These are phyloP conservation scores for Cutaneotrichosporon mucoides DNA, from an alignment of 1,284 basidiomycete genomes.

Conservation along the genomic window DNA sequence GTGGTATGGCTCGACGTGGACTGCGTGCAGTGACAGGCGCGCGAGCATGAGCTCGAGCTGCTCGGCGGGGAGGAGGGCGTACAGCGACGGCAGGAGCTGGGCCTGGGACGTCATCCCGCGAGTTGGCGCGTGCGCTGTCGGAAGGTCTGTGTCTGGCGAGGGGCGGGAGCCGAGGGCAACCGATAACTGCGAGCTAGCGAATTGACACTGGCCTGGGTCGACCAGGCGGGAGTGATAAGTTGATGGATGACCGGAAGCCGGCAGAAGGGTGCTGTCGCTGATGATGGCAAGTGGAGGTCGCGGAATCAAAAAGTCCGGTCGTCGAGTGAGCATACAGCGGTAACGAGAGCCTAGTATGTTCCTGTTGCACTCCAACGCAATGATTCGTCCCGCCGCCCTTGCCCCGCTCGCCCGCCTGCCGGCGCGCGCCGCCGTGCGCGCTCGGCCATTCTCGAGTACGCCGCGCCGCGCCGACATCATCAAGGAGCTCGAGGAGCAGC, in stretches of 20 bases:
- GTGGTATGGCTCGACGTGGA: constrained; percentile 27
- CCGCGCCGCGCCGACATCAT: constrained; percentile 26
- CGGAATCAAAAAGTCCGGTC: constrained; percentile 7
- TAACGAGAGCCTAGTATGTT: background rate
- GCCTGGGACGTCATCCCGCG: constrained; percentile 18
- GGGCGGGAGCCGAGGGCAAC: no score
- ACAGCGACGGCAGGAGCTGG: constrained; percentile 34
- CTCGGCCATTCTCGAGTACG: constrained; percentile 1
- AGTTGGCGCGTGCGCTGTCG: no score
- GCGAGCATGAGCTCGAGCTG: constrained; percentile 24
- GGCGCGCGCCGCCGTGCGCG: background rate
- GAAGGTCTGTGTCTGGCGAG: no score
- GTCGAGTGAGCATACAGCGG: background rate
- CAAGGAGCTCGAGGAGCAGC: constrained; percentile 31
- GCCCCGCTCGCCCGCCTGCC: constrained; percentile 2
- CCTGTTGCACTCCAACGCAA: background rate
- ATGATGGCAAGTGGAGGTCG: background rate
- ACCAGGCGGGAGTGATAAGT: no score
- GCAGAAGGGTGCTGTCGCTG: background rate
- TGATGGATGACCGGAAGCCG: no score
- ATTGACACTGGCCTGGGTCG: no score
- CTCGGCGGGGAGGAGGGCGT: constrained; percentile 31
- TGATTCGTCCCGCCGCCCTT: constrained; percentile 3
- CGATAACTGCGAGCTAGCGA: no score
- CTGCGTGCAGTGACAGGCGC: constrained; percentile 31